Evolutionary conservation across 805 yeast species (phyloP).

Genomic region (Schwanniomyces sp.): DNA sequence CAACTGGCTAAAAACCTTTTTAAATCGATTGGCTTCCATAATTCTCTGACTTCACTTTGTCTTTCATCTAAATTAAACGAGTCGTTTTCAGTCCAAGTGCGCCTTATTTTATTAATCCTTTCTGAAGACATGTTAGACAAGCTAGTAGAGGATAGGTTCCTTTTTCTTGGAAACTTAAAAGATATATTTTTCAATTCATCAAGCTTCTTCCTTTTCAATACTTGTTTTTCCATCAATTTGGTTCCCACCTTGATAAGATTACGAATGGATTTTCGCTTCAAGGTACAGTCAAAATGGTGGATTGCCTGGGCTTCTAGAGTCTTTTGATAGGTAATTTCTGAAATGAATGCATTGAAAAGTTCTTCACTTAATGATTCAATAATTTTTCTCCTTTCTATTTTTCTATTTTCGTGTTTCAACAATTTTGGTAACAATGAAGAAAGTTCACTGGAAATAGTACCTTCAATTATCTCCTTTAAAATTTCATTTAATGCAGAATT

Average conservation of each 20-base stretch:
- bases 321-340: slow-evolving; percentile 51
- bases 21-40: slow-evolving; percentile 52
- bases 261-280: slow-evolving; percentile 30
- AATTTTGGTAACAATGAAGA: slow-evolving; percentile 21
- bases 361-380: slow-evolving; percentile 47
- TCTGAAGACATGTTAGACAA: slow-evolving; percentile 1
- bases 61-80: slow-evolving; percentile 18
- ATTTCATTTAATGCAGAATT: slow-evolving; percentile 24
- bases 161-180: slow-evolving; percentile 18
- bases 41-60: slow-evolving; percentile 33
- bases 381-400: slow-evolving; percentile 18
- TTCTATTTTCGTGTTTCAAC: slow-evolving; percentile 17
- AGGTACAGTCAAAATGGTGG: slow-evolving; percentile 22
- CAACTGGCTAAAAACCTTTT: slow-evolving; percentile 27
- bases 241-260: slow-evolving; percentile 29
- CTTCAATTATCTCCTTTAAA: slow-evolving; percentile 17
- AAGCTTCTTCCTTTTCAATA: slow-evolving; percentile 29
- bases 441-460: slow-evolving; percentile 25
- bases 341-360: slow-evolving; percentile 58
- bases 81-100: slow-evolving; percentile 5
- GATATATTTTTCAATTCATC: slow-evolving; percentile 27
- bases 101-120: slow-evolving; percentile 10
- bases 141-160: slow-evolving; percentile 14
- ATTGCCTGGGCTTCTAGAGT: slow-evolving; percentile 48
- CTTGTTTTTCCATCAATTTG: slow-evolving; percentile 20